Evolutionary conservation across 495 filamentous ascomycete species (phyloP).

Genomic region (Penicillium ochrochloron): DNA sequence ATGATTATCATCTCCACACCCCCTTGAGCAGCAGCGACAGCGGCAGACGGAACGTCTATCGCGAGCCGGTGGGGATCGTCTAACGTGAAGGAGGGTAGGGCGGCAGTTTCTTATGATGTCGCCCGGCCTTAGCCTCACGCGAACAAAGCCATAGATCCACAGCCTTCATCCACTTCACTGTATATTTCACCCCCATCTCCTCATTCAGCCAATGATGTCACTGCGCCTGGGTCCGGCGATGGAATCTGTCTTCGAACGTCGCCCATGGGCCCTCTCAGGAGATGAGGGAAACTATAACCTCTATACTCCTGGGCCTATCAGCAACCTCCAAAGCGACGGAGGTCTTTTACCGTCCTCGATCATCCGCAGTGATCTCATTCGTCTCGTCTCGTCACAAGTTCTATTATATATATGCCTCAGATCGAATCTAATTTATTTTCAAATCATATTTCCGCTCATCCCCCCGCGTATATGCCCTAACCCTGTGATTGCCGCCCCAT

Average conservation of each 20-base stretch:
- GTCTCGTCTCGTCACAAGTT: conserved; percentile 10
- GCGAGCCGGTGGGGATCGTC: conserved; percentile 9
- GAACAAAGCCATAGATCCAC: neutral
- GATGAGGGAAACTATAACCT: conserved; percentile 9
- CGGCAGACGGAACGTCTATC: conserved; percentile 1
- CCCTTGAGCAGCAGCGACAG: conserved; percentile 5
- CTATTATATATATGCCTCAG: conserved; percentile 26
- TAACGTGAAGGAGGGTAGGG: conserved; percentile 11
- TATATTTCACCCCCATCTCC: conserved; percentile 3
- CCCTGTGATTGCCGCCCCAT: conserved; percentile 23
- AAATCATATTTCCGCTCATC: neutral
- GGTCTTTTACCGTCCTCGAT: conserved; percentile 25
- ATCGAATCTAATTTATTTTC: neutral
- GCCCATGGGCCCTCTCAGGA: conserved; percentile 16
- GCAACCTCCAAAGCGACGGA: neutral
- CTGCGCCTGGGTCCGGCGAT: conserved; percentile 17
- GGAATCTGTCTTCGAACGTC: conserved; percentile 11
- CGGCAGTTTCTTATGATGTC: conserved; percentile 28
- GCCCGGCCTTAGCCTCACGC: conserved; percentile 6
- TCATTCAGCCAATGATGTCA: conserved; percentile 40
- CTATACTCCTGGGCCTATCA: conserved; percentile 23
- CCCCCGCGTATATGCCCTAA: conserved; percentile 20
- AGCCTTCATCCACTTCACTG: neutral
- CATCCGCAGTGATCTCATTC: conserved; percentile 26
- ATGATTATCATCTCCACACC: conserved; percentile 19